Base-by-base conservation (phyloP, 768 basidiomycete species). In the Termitomyces sp. region DNA sequence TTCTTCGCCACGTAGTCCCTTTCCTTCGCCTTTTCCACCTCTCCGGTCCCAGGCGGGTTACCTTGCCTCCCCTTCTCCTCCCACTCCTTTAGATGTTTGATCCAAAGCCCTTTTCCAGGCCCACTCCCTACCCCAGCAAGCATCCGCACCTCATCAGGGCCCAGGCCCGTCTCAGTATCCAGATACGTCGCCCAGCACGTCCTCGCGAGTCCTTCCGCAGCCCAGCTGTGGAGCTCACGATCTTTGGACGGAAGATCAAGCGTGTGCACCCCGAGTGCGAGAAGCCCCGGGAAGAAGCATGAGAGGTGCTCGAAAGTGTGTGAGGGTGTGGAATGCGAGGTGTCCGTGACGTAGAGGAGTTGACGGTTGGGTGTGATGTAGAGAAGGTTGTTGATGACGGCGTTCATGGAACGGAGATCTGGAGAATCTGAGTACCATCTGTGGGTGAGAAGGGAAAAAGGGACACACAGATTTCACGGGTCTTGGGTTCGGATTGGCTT, bases 131-230 rank as follows among this genome's bases (percentile, higher is more conserved):
- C 53, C 20, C 50, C 39, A 25, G 46, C 39, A 15, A 51, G 49
- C 75, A 79, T 77, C 38, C 31, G 44, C 57, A 77, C 73, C 58
- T 73, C 72, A 53, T 89, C 88, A 3, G 86, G 81, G 3, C 85
- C 84, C 15, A 89, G 65, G 3, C 88, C 86, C 2, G 80, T 75
- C n/a, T 73, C 71, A 59, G 79, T 79, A 65, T 89, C 88, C 1
- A 77, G 78, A 64, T 88, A 89, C 41, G 78, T 75, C 36, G 84
- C 67, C 70, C 79, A 85, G 64, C 85, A 87, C 11, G 80, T 82
- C 60, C 80, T 74, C 25, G 82, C 81, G 16, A 88, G 69, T 0
- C 84, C 85, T 57, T 81, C 74, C 5, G 85, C 85, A 9, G 82
- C 85, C 78, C 81, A 85, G 52, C 63, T 58, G 59, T 86, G 84